Percentiles rank a stretch among this genome's conserved stretches.
These are phyloP conservation scores for Leccinum solheimii DNA, from an alignment of 1,284 basidiomycete species.

Conservation along the genomic window DNA sequence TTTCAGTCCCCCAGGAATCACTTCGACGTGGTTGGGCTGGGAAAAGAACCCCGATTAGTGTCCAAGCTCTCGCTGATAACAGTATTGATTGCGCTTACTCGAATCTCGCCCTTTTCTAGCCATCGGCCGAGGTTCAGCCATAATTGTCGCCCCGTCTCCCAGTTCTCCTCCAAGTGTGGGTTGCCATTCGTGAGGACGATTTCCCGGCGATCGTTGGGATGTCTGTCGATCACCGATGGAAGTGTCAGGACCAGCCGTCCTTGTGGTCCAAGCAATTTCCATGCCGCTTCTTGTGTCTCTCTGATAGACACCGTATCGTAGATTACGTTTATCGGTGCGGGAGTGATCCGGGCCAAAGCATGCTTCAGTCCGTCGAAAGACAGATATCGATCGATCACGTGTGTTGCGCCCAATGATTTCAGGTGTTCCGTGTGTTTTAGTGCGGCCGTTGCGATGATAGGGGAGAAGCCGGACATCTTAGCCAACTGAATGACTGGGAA, in stretches of 20 bases:
- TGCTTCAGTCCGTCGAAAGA: conserved; percentile 28
- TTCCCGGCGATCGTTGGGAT: conserved; percentile 31
- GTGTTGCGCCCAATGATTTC: conserved; percentile 46
- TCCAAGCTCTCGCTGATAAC: neutral
- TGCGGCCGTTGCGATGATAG: conserved; percentile 46
- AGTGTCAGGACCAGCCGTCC: conserved; percentile 36
- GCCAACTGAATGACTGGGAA: conserved; percentile 32
- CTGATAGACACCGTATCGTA: conserved; percentile 36
- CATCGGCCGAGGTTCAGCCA: conserved; percentile 35
- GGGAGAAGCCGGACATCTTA: conserved; percentile 36
- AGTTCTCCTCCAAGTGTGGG: conserved; percentile 32
- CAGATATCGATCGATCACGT: conserved; percentile 43
- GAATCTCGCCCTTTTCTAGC: conserved; percentile 40
- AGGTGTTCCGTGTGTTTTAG: conserved; percentile 42
- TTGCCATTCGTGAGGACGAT: conserved; percentile 35
- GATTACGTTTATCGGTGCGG: conserved; percentile 36
- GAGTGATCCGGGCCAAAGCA: conserved; percentile 31
- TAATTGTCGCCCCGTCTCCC: conserved; percentile 34
- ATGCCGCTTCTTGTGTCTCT: conserved; percentile 37
- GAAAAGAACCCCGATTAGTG: conserved; percentile 5
- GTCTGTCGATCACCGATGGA: conserved; percentile 29
- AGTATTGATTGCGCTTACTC: conserved; percentile 15
- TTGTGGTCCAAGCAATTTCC: conserved; percentile 33
- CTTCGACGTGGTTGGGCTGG: conserved; percentile 33
- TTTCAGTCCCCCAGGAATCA: conserved; percentile 30